Base-by-base conservation (phyloP, 75 land plant species). In the Picea glauca region DNA sequence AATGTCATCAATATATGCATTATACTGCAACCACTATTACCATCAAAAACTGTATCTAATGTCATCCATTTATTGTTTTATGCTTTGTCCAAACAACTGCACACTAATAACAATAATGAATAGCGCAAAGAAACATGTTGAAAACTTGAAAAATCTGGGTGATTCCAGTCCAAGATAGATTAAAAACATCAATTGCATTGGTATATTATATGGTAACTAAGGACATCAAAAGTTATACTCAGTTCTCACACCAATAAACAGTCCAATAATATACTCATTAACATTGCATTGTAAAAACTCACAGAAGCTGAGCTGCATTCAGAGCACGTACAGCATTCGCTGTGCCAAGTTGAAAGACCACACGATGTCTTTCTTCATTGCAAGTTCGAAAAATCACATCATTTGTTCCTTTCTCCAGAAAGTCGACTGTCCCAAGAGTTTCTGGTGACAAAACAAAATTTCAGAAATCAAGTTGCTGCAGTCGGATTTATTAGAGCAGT, bases 261-360 rank as follows among this genome's bases (percentile, higher is more conserved):
- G 32, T 5, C 72, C 72, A 67, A 33, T 65, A 33, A 38, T 64
- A 8, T 64, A 64, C 1, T 38, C 1, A 5, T 5, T 66, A 32
- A 54, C 59, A 23, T 33, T 35, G n/a, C 46, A 18, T 1, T 40
- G 33, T 20, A 59, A 14, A 17, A 74, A 81, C 95, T 86, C 84
- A 94, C 98, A 96, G 83, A 5, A 90, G 46, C 57, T 88, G 87
- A 63, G 99, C 92, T 62, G 92, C 93, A 32, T 46, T 65, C 61
- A 96, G 87, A 67, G 94, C 94, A 72, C 99, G 87, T 32, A 82
- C 85, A 62, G 99, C 94, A 85, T 92, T 84, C 14, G 99, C 84
- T 13, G 99, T 94, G 13, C 99, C 99, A 80, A 96, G 85, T 66
- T 96, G 99, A 65, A 94, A 92, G 21, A 96, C 96, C 7, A 96